These are phyloP conservation scores for Biscogniauxia marginata DNA, from an alignment of 2,329 filamentous ascomycete species.

Conservation along the genomic window DNA sequence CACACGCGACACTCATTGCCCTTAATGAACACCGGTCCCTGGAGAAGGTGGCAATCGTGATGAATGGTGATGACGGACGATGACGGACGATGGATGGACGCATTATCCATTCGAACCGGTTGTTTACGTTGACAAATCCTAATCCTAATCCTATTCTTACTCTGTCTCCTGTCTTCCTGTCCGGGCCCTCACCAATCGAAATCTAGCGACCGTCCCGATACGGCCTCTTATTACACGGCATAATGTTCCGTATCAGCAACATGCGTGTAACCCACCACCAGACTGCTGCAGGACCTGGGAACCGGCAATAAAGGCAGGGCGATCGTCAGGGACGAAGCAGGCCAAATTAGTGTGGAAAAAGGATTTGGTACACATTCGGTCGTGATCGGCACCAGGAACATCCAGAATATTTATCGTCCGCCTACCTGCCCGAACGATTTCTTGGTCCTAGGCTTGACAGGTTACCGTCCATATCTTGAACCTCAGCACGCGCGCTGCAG, in stretches of 20 bases:
- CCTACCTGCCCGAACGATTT: slow-evolving; percentile 9
- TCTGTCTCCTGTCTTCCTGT: background rate
- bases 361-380: background rate
- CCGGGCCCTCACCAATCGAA: slow-evolving; percentile 14
- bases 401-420: background rate
- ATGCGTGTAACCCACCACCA: background rate
- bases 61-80: too few species aligned
- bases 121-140: background rate
- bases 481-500: slow-evolving; percentile 6
- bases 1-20: background rate
- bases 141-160: background rate
- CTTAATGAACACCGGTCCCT: background rate
- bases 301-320: background rate
- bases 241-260: background rate
- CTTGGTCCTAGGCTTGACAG: slow-evolving; percentile 3
- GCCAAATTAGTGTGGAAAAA: background rate
- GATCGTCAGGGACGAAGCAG: slow-evolving; percentile 1
- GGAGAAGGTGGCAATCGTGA: background rate
- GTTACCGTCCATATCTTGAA: slow-evolving; percentile 11
- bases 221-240: slow-evolving; percentile 9
- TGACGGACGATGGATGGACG: too few species aligned
- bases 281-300: background rate
- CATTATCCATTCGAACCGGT: too few species aligned
- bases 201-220: slow-evolving; percentile 15
- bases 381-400: background rate